Evolutionary conservation across 768 basidiomycete genomes (phyloP), one percentile per base, ranked within the genome.

Genomic region (Agrocybe chaxingu): DNA sequence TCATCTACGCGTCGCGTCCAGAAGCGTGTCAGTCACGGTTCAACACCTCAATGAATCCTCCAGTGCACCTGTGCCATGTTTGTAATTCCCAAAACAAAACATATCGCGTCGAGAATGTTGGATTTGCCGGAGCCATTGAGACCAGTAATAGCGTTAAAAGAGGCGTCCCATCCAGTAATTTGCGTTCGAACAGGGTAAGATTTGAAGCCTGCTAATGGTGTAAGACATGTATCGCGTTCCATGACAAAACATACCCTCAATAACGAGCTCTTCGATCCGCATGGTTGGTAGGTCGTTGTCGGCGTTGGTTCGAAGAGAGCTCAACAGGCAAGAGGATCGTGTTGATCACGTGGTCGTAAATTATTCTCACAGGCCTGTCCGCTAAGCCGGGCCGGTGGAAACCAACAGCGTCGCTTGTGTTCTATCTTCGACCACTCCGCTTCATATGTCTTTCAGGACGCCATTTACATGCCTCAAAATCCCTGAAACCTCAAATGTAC

Each of bases 31-130:
- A 24, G 24, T 24, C 24, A 42, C 12, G 18, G 24, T 36, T 11
- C 3, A n/a, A 13, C 39, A 30, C 35, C 13, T n/a, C 29, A 16
- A 48, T 9, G 4, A 2, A 51, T 37, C 12, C 12, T 11, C 8
- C 13, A 6, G 63, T 81, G 48, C 55, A 91, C 95, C 54, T 87
- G 85, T n/a, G 88, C 75, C 88, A 98, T 91, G 67, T 98, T 98
- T 2, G 95, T 98, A 57, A 98, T 91, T 11, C 97, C 97, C 13
- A 99, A 78, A 11, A 98, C 97, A 66, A 99, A 99, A 70, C 95
- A 97, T 69, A 98, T 98, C 52, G 97, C 95, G 74, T 99, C 97
- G 55, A 99, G 83, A 61, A 99, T 98, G 73, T 99, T 99, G 52
- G 94, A 97, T 75, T 99, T 98, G 59, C 96, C 96, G 0, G 93